Evolutionary conservation across 345 rosid species (phyloP), one percentile per base, ranked within the genome.

Genomic region (Kernera saxatilis): DNA sequence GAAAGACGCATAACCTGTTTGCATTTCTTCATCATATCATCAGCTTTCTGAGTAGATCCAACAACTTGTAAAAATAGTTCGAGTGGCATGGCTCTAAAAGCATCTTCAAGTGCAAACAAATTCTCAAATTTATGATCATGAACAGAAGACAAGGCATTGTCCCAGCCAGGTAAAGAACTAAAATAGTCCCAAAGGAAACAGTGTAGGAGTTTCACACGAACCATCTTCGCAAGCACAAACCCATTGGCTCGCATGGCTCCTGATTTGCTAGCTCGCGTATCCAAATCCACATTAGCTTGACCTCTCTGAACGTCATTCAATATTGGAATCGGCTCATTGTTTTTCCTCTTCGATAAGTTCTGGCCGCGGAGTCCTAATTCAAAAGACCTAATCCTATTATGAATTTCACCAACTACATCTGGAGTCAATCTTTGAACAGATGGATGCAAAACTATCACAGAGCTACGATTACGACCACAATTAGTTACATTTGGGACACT

Each of bases 211-310:
- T 87, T 91, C 49, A 91, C 89, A 15, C 97, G 94, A 54, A 88
- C 87, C 97, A 93, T 91, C 84, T 93, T 93, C 72, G 97, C 88
- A 75, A 86, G 71, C 61, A 93, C 92, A 82, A 91, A 91, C 64
- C 98, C 98, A 81, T 91, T 93, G 67, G 94, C 84, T 55, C 92
- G 93, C 92, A 91, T 91, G 45, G 90, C 87, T 75, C 86, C 97
- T 41, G 84, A 79, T 75, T 76, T 83, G 76, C 65, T 70, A 71
- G 82, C 77, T 69, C 79, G 77, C 6, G 70, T 79, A 61, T 89
- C 88, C 66, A 86, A 78, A 79, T 58, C 70, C 30, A 67, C 78
- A 72, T 58, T 78, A 36, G 29, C 61, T 70, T 72, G 90, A 74
- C 84, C 84, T 81, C 97, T 86, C 78, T 78, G 81, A 52, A 93